phyloP scores from a whole-genome alignment of 2,329 filamentous ascomycete species.

The Cordyceps cateniannulata region DNA sequence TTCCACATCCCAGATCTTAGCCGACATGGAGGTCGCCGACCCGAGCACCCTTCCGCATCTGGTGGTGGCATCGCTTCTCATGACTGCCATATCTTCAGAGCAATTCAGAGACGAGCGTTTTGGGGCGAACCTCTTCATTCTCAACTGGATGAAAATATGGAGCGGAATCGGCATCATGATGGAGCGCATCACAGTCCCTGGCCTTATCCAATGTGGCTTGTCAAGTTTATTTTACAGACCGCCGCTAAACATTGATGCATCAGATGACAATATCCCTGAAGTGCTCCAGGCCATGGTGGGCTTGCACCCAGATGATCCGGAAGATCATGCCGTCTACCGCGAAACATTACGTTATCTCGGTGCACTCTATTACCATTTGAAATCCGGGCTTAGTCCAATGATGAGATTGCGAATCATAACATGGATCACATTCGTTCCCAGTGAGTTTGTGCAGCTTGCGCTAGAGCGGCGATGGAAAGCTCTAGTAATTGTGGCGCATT shows the following conservation, averaged over 20 bases:
- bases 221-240: slow-evolving; percentile 3
- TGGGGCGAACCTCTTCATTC: slow-evolving; percentile 37
- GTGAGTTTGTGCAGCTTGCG: slow-evolving; percentile 37
- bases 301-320: slow-evolving; percentile 25
- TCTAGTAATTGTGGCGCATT: slow-evolving; percentile 47
- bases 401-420: slow-evolving; percentile 45
- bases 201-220: not conserved
- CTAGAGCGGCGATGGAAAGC: slow-evolving; percentile 37
- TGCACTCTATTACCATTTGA: slow-evolving; percentile 44
- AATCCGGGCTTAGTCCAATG: slow-evolving; percentile 35
- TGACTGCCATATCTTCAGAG: slow-evolving; percentile 44
- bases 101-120: slow-evolving; percentile 41
- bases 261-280: not conserved
- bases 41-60: slow-evolving; percentile 43
- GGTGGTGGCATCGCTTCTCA: slow-evolving; percentile 43
- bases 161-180: slow-evolving; percentile 33
- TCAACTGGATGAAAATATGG: slow-evolving; percentile 53
- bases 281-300: not conserved
- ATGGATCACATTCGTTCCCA: slow-evolving; percentile 45
- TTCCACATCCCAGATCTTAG: not conserved
- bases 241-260: not conserved
- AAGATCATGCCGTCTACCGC: slow-evolving; percentile 30
- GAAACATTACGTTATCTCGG: slow-evolving; percentile 43
- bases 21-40: slow-evolving; percentile 34
- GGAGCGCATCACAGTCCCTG: not conserved